A percentile compares a stretch with the other conserved stretches of the same genome.
Conservation (phyloP, 192 early-diverging fungal genomes). For the Umbelopsis vinacea region DNA sequence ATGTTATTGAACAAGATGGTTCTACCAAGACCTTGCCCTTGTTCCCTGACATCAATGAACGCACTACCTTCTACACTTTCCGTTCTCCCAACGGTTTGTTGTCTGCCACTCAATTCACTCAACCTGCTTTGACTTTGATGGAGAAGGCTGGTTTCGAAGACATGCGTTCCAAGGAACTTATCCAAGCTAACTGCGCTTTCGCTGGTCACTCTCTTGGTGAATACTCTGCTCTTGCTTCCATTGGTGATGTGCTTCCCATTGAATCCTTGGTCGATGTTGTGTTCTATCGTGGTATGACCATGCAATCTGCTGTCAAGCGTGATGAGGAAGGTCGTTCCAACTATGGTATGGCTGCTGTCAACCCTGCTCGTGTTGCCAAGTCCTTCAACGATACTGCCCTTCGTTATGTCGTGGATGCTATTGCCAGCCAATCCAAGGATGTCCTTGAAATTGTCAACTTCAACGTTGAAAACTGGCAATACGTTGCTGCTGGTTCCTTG, state of each 20-base stretch:
- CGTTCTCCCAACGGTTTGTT: conserved; percentile 82
- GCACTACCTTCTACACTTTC: conserved; percentile 81
- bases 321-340: conserved; percentile 80
- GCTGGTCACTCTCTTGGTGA: conserved; percentile 97
- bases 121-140: conserved; percentile 88
- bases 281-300: conserved; percentile 98
- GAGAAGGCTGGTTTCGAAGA: conserved; percentile 91
- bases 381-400: conserved; percentile 88
- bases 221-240: conserved; percentile 88
- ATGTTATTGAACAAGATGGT: conserved; percentile 77
- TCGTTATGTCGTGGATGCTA: conserved; percentile 78
- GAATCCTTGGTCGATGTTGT: conserved; percentile 89
- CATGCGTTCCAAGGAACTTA: conserved; percentile 86
- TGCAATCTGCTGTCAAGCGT: conserved; percentile 91
- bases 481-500: conserved; percentile 90
- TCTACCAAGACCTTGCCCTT: conserved; percentile 77
- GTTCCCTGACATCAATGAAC: conserved; percentile 84
- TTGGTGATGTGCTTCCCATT: conserved; percentile 85
- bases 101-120: conserved; percentile 95
- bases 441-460: conserved; percentile 96
- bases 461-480: conserved; percentile 98
- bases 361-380: conserved; percentile 85
- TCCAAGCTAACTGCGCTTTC: conserved; percentile 82
- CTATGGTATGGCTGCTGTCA: conserved; percentile 95
- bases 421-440: conserved; percentile 76